Evolutionary conservation across 345 rosid species (phyloP), one percentile per base, ranked within the genome.

Genomic region (Rhizophora mangle): DNA sequence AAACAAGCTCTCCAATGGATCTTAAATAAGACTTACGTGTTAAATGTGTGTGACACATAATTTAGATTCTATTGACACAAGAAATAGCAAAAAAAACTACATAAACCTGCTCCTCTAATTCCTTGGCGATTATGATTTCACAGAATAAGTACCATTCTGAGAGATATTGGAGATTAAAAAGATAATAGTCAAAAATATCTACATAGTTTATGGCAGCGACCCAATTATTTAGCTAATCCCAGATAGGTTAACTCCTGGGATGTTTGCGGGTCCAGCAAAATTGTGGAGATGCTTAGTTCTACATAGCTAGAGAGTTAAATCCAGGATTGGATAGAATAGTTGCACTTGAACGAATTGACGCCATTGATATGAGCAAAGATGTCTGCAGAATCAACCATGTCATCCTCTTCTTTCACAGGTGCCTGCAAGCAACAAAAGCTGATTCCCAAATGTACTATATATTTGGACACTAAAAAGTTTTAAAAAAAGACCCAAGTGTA

Each of bases 301-400:
- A 27, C 20, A 21, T 51, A 36, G 46, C 36, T 66, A 64, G 8
- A 53, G 1, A 55, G n/a, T 85, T 65, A 94, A 79, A 84, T 87
- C 99, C 97, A 92, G 57, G 97, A 92, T 43, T 87, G 92, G 76
- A 86, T 86, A 8, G 96, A 79, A 63, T 85, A 88, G 79, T 84
- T 95, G 98, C 84, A 91, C 53, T 86, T 85, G 88, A 95, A 95
- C 65, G 98, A 86, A 59, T 84, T 90, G 31, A 86, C 87, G 30
- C 94, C 97, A 68, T 89, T 86, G 49, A 92, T 87, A 30, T 95
- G 96, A 62, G 97, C 86, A 79, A 92, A 88, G 29, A 92, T 90
- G 64, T 92, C 89, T 3, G 96, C 80, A 9, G 96, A 89, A 82
- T 90, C 88, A 51, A 85, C 82, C 82, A 88, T 77, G 11, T 83